A percentile compares a stretch with the other conserved stretches of the same genome.
These are phyloP conservation scores for Fusarium metavorans DNA, from an alignment of 2,329 filamentous ascomycete genomes.

Conservation along the genomic window DNA sequence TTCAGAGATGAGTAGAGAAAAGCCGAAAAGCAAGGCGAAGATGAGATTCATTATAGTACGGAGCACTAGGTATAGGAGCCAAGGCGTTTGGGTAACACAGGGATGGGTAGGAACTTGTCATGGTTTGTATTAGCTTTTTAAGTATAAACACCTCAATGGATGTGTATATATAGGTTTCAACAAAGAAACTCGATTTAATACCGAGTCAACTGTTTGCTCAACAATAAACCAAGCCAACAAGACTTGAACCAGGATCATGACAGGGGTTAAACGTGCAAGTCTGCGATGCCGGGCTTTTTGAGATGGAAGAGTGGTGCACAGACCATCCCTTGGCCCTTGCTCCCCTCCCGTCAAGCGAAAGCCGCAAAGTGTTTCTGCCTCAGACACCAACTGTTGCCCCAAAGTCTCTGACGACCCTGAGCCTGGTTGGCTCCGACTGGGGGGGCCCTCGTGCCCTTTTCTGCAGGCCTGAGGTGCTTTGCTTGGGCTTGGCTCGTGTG, in stretches of 20 bases:
- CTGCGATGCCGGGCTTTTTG: conserved; percentile 28
- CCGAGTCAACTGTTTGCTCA: background rate
- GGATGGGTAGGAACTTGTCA: background rate
- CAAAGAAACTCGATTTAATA: background rate
- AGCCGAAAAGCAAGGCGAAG: background rate
- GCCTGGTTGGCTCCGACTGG: conserved; percentile 13
- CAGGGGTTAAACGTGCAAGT: conserved; percentile 3
- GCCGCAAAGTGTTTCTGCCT: conserved; percentile 40
- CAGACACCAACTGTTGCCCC: conserved; percentile 43
- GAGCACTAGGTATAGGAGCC: conserved; percentile 4
- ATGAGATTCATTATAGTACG: background rate
- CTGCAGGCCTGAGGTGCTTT: conserved; percentile 13
- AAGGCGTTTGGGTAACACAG: background rate
- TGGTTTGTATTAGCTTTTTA: background rate
- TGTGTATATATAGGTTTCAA: background rate
- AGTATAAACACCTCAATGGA: background rate
- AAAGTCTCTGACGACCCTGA: background rate
- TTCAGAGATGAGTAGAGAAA: conserved; percentile 79
- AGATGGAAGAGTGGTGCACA: conserved; percentile 25
- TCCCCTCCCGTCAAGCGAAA: background rate
- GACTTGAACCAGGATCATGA: background rate
- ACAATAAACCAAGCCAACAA: background rate
- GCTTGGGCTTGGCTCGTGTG: conserved; percentile 24
- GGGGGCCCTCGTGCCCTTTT: conserved; percentile 11
- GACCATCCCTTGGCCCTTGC: conserved; percentile 6